Percentiles rank a stretch among this genome's conserved stretches.
phyloP scores from a whole-genome alignment of 352 stramenopile species.

The Globisporangium parvum region DNA sequence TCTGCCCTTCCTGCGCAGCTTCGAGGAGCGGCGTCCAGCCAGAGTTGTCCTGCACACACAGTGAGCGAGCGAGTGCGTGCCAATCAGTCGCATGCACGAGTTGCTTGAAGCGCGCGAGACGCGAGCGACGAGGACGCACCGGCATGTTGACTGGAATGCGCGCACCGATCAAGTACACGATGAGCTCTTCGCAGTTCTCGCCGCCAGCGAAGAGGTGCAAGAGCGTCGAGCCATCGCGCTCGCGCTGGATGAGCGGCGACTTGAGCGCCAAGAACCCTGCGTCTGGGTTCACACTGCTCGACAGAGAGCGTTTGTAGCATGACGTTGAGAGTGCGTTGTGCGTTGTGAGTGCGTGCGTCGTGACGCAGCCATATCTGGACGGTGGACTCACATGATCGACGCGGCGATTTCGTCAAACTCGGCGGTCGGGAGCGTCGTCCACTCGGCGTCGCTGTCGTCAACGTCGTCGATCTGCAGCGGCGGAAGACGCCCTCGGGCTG shows the following conservation, averaged over 20 bases:
- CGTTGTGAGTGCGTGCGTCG: neutral
- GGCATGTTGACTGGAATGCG: slow-evolving; percentile 33
- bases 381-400: slow-evolving; percentile 14
- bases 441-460: slow-evolving; percentile 5
- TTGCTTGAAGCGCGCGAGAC: neutral
- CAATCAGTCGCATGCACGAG: neutral
- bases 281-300: slow-evolving; percentile 12
- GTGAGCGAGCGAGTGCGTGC: too few relatives aligned
- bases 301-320: neutral
- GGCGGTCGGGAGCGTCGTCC: slow-evolving; percentile 12
- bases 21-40: slow-evolving; percentile 63
- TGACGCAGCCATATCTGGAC: too few relatives aligned
- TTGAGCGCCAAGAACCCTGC: slow-evolving; percentile 4
- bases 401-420: slow-evolving; percentile 14
- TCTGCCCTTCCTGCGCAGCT: slow-evolving; percentile 48
- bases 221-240: slow-evolving; percentile 15
- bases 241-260: slow-evolving; percentile 8
- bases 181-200: slow-evolving; percentile 24
- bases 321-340: neutral
- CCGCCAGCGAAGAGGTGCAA: slow-evolving; percentile 15
- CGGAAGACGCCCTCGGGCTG: too few relatives aligned
- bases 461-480: neutral
- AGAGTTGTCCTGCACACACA: slow-evolving; percentile 19
- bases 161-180: slow-evolving; percentile 31
- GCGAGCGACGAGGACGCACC: slow-evolving; percentile 5